Base-by-base conservation (phyloP, 2,329 filamentous ascomycete species). In the Cercospora beticola region DNA sequence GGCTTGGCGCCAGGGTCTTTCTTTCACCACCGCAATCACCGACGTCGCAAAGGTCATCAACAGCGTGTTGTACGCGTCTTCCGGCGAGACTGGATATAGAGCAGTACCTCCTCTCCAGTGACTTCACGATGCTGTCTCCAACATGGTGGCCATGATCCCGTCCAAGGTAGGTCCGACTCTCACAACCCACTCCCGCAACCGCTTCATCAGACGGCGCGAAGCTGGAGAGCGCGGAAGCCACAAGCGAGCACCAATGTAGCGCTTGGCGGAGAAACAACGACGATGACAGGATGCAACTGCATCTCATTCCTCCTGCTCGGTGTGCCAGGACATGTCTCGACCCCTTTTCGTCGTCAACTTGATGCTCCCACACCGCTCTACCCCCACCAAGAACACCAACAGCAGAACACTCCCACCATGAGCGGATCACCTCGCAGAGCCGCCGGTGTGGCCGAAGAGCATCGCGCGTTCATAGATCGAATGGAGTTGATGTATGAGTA, bases 381-480 rank as follows among this genome's bases (percentile, higher is more conserved):
- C 49, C 12, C 14, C 21, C 49, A n/a, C 49, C 23, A 28, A 5
- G 23, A 56, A 14, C 6, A 56, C 23, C 5, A 54, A 14, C 49
- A 56, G 10, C 46, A 52, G 21, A 64, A 23, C n/a, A 30, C 49
- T 12, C 3, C 21, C 65, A 59, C 36, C 59, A 70, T 70, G 68
- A 66, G 54, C 64, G 60, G 64, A 31, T 57, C 68, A 30, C 66
- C 66, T 9, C 63, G 60, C n/a, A 65, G 46, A 28, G 30, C 60
- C 28, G 66, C 60, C 46, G 66, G 69, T n/a, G 56, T 71, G 46
- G 49, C 59, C 1, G 64, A 46, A 28, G 57, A 65, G 40, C 66
- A 71, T 40, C 56, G 59, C 40, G 69, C 68, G 36, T 56, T 69
- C 30, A 65, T 71, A 57, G 36, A 46, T 23, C 66, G 64, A 8